Base-by-base conservation (phyloP, 164 flowering plant genomes). In the Vitis riparia region DNA sequence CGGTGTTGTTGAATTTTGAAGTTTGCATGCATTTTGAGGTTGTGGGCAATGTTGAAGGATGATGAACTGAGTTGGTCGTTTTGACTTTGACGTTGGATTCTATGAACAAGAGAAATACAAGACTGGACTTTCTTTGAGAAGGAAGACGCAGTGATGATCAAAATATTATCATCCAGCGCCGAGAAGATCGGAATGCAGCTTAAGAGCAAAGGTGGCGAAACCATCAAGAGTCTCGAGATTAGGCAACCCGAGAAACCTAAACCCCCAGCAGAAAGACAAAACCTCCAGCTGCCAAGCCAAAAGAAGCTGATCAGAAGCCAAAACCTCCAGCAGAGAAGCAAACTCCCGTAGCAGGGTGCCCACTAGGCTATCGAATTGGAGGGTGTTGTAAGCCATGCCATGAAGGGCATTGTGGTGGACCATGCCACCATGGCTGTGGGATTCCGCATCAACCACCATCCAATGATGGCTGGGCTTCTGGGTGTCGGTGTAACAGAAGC, bases 61-160 rank as follows among this genome's bases (percentile, higher is more conserved):
- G 44, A 61, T 6, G 13, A 11, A 8, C 9, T 19, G 14, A 8
- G 15, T 61, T 29, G 63, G 10, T 27, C 30, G 48, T 23, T 29
- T 70, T 12, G 17, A 19, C 23, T 19, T 19, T 19, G 23, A 19
- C 1, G 23, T 19, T 19, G 23, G 23, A 19, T 19, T 19, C 23
- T 19, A 19, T 15, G 55, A 16, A 62, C 67, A 71, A 69, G 23
- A 83, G 85, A 82, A 79, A 82, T 86, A 9, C 75, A 73, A 59
- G 77, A 78, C 75, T 83, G 79, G 66, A 49, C 58, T 9, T 81
- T 51, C 58, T 81, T 83, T 57, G 77, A 75, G 65, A 80, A 83
- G 79, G 27, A 60, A 2, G 77, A 80, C 68, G 77, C 59, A 8
- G 84, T 82, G 52, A 78, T 53, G 0, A 83, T 83, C 69, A 71